Conservation (phyloP, 805 yeast genomes). For the Metschnikowia rubicola region DNA sequence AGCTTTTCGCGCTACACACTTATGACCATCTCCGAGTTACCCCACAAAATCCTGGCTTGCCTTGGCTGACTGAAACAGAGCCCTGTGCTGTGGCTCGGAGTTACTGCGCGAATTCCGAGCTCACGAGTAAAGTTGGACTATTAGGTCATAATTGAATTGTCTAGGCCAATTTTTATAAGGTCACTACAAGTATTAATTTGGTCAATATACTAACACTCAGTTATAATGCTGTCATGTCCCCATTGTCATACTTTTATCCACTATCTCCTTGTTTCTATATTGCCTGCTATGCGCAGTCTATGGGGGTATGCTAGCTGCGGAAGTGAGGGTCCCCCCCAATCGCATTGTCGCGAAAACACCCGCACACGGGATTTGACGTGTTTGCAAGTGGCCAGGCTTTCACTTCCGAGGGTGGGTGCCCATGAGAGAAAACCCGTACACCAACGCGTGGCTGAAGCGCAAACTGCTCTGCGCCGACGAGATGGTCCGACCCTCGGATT, state of each 20-base stretch:
- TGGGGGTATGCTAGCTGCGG: background rate
- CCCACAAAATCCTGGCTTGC: background rate
- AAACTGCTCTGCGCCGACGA: background rate
- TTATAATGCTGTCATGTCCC: too few relatives aligned
- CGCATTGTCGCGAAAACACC: too few relatives aligned
- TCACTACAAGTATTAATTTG: too few relatives aligned
- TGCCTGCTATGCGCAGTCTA: too few relatives aligned
- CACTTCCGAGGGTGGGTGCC: background rate
- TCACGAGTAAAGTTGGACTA: background rate
- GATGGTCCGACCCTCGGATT: background rate
- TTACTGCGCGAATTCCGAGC: background rate
- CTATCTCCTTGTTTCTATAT: too few relatives aligned
- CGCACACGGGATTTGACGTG: too few relatives aligned
- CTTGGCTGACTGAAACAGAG: background rate
- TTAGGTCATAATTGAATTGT: too few relatives aligned
- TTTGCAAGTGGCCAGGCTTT: background rate
- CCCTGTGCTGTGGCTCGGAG: background rate
- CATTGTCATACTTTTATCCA: too few relatives aligned
- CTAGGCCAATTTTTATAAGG: too few relatives aligned
- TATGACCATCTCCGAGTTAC: background rate
- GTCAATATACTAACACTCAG: too few relatives aligned
- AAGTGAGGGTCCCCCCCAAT: too few relatives aligned
- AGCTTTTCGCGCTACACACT: background rate
- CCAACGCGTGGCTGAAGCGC: background rate
- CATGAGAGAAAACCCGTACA: background rate